Evolutionary conservation across 495 filamentous ascomycete species (phyloP).

Genomic region (Penicillium pancosmium): DNA sequence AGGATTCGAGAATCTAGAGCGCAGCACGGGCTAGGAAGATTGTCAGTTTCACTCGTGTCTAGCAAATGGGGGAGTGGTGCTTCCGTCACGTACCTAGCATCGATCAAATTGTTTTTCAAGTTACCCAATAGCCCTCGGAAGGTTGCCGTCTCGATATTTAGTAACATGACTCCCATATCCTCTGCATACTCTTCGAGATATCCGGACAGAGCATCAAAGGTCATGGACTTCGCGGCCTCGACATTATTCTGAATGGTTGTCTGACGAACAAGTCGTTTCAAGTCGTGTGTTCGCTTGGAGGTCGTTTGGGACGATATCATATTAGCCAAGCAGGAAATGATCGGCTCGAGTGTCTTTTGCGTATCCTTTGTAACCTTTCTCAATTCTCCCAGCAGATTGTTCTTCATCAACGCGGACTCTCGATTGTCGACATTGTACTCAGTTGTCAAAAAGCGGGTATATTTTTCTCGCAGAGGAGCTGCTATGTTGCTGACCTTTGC

Average conservation of each 20-base stretch:
- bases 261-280: slow-evolving; percentile 29
- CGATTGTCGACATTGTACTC: neutral
- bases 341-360: neutral
- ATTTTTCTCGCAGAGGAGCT: neutral
- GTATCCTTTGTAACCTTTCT: neutral
- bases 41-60: neutral
- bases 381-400: neutral
- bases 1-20: neutral
- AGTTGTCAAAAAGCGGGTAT: neutral
- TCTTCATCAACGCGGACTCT: neutral
- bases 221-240: slow-evolving; percentile 27
- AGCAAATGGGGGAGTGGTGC: no score
- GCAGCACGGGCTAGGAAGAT: neutral
- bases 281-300: slow-evolving; percentile 32
- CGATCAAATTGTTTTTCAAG: neutral
- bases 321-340: slow-evolving; percentile 21
- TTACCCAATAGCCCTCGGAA: neutral
- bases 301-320: slow-evolving; percentile 31
- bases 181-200: slow-evolving; percentile 26
- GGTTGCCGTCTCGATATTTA: slow-evolving; percentile 24
- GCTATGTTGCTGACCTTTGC: neutral
- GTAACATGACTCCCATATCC: slow-evolving; percentile 31
- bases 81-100: neutral
- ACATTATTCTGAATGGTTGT: slow-evolving; percentile 25
- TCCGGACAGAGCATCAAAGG: slow-evolving; percentile 22